Evolutionary conservation across 2,329 filamentous ascomycete genomes (phyloP).

Genomic region (Cadophora gregata): DNA sequence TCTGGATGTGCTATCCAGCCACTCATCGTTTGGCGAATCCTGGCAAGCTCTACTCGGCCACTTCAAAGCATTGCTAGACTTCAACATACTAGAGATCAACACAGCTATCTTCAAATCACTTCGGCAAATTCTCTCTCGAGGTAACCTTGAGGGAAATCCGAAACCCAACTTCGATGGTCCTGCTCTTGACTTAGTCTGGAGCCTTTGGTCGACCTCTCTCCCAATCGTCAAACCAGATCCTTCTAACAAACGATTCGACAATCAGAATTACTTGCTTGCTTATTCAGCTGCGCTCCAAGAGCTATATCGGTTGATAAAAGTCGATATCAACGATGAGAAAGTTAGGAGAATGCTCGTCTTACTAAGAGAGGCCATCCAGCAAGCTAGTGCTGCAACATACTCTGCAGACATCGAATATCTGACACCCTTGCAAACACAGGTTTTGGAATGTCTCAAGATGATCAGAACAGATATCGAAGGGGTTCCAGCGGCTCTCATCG

Average conservation of each 20-base stretch:
- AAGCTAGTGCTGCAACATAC: conserved; percentile 71
- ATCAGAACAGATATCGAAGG: conserved; percentile 70
- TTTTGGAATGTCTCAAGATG: conserved; percentile 70
- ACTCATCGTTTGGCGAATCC: conserved; percentile 70
- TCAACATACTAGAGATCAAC: conserved; percentile 71
- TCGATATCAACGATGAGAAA: conserved; percentile 64
- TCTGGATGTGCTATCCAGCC: conserved; percentile 71
- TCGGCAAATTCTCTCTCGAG: conserved; percentile 62
- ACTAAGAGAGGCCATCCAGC: conserved; percentile 72
- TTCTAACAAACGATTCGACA: conserved; percentile 59
- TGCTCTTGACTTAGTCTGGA: conserved; percentile 69
- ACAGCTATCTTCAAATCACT: conserved; percentile 74
- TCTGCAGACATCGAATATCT: conserved; percentile 74
- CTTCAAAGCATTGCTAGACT: conserved; percentile 67
- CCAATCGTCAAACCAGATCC: conserved; percentile 54
- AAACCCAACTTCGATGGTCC: conserved; percentile 41
- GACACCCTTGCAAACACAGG: conserved; percentile 73
- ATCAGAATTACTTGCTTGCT: conserved; percentile 84
- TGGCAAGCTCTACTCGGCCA: conserved; percentile 78
- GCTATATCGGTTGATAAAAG: conserved; percentile 76
- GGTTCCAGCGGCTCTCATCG: conserved; percentile 71
- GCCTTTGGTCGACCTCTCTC: conserved; percentile 71
- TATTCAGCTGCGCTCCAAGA: conserved; percentile 79
- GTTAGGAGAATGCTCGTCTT: conserved; percentile 74
- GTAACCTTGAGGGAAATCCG: conserved; percentile 51